Conservation (phyloP, 768 basidiomycete species). For the Boletus subparvulus region DNA sequence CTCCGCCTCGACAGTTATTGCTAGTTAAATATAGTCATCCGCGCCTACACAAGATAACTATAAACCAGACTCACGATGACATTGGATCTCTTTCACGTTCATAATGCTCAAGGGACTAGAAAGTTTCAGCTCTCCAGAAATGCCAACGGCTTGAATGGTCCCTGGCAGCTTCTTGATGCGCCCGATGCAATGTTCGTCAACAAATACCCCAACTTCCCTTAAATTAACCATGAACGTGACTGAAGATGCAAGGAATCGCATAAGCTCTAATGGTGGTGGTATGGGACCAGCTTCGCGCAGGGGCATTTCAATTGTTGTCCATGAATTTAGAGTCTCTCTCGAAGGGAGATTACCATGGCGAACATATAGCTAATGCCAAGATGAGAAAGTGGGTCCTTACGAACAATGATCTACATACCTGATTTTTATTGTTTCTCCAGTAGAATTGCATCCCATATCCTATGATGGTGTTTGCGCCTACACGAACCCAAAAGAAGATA, state of each 20-base stretch:
- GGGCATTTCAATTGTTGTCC: slow-evolving; percentile 87
- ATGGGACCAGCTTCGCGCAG: slow-evolving; percentile 76
- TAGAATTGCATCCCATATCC: background rate
- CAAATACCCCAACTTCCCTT: slow-evolving; percentile 68
- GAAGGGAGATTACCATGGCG: background rate
- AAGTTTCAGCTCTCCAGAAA: slow-evolving; percentile 55
- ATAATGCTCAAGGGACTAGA: slow-evolving; percentile 61
- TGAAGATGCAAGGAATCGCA: slow-evolving; percentile 87
- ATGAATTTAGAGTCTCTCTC: slow-evolving; percentile 34
- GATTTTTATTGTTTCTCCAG: background rate
- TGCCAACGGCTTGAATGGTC: slow-evolving; percentile 41
- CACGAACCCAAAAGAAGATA: background rate
- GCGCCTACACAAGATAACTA: no score
- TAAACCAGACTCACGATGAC: slow-evolving; percentile 27
- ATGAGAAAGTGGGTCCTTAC: background rate
- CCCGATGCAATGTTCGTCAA: slow-evolving; percentile 71
- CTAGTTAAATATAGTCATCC: slow-evolving; percentile 31
- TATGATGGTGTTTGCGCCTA: no score
- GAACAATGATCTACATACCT: background rate
- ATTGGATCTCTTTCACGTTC: slow-evolving; percentile 55
- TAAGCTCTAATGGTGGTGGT: slow-evolving; percentile 77
- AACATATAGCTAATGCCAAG: background rate
- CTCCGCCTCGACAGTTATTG: slow-evolving; percentile 73
- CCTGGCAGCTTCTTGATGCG: slow-evolving; percentile 60
- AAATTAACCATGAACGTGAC: slow-evolving; percentile 89